Evolutionary conservation across 2,329 filamentous ascomycete species (phyloP), one percentile per base, ranked within the genome.

Genomic region (Exserohilum rostratum): DNA sequence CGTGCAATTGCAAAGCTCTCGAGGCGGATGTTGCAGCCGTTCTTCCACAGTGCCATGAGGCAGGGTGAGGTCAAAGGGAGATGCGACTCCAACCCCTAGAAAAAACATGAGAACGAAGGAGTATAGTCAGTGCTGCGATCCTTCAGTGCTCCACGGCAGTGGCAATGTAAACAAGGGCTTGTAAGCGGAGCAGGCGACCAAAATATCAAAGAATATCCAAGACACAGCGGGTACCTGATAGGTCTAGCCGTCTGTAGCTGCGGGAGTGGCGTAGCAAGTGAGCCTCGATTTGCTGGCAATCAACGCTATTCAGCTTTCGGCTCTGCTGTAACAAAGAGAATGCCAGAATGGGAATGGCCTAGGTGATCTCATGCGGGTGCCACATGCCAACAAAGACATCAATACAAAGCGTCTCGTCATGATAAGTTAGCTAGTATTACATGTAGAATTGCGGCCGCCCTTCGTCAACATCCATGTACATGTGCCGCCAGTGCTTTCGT

Each of bases 201-300:
- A 34, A 13, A 34, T 33, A 9, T 53, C 47, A 56, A 53, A 43
- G 35, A 55, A 48, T 34, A 11, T 25, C 37, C 42, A 37, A 34
- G 12, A 42, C 53, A 37, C 48, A 54, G 57, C 53, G 53, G 13
- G 30, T 50, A 53, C 53, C 35, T 38, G 25, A 33, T 27, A 17
- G 18, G 18, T 22, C n/a, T 43, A 27, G 37, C 52, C 22, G 10
- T 50, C 31, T 20, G 44, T 48, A 6, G 9, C 15, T 18, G 27
- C 51, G 55, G 53, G 31, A 42, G 49, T 50, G 58, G 61, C 56
- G 53, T 53, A 53, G 11, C 38, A 7, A 29, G 22, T 35, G 25
- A 12, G 34, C 27, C 45, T 12, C 30, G 35, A 60, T 60, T 63
- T 37, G 58, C 47, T 45, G 39, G n/a, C 13, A 30, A 42, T 11